These are phyloP conservation scores for Canna indica DNA, from an alignment of 176 grass and related monocot species.

Conservation along the genomic window DNA sequence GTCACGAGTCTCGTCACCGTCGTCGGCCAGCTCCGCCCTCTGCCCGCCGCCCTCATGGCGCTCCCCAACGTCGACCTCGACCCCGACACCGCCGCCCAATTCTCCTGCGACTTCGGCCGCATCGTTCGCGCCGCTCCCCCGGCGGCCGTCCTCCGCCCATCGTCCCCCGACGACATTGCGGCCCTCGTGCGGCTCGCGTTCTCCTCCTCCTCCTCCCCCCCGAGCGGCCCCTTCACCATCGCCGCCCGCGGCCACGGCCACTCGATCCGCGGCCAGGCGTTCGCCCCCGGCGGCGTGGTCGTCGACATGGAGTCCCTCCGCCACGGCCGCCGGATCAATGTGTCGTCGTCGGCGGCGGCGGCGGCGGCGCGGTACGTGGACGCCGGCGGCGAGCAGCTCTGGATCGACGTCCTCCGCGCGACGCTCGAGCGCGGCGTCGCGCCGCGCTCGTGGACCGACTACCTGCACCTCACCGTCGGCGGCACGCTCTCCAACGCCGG, in stretches of 20 bases:
- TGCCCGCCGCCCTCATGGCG: background rate
- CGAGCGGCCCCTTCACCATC: slow-evolving; percentile 31
- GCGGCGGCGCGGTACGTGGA: slow-evolving; percentile 23
- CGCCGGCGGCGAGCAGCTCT: slow-evolving; percentile 50
- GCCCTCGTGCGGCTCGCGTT: background rate
- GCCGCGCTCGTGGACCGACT: slow-evolving; percentile 46
- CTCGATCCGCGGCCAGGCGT: slow-evolving; percentile 34
- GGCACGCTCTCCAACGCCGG: slow-evolving; percentile 77
- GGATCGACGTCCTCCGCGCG: slow-evolving; percentile 43
- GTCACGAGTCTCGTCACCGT: background rate
- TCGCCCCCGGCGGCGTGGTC: slow-evolving; percentile 29
- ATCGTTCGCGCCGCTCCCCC: slow-evolving; percentile 35
- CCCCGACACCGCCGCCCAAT: background rate
- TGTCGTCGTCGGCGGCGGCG: background rate
- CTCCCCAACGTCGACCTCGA: background rate
- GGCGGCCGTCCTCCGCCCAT: slow-evolving; percentile 12
- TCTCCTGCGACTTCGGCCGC: slow-evolving; percentile 1
- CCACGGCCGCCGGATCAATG: slow-evolving; percentile 25
- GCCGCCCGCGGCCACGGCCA: slow-evolving; percentile 38
- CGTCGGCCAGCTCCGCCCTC: background rate
- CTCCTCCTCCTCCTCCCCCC: background rate
- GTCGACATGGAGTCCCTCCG: slow-evolving; percentile 41
- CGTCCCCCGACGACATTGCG: slow-evolving; percentile 5
- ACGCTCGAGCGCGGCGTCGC: slow-evolving; percentile 37
- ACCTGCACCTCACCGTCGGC: slow-evolving; percentile 47